Evolutionary conservation across 2,329 filamentous ascomycete genomes (phyloP).

Genomic region (Pseudogymnoascus sp.): DNA sequence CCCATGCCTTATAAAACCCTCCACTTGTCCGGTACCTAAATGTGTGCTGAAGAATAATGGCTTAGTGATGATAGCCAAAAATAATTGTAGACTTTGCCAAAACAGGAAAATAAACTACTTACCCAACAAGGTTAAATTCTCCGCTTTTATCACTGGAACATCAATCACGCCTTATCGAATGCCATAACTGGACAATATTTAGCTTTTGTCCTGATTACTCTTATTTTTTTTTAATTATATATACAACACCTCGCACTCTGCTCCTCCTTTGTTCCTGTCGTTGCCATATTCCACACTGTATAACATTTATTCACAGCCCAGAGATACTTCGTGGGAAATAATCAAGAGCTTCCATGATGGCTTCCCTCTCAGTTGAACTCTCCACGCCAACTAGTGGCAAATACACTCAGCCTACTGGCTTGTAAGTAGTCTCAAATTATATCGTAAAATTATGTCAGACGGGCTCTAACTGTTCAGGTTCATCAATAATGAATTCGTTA

Average conservation of each 20-base stretch:
- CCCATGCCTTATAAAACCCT: background rate
- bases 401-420: slow-evolving; percentile 29
- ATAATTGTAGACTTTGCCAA: background rate
- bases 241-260: background rate
- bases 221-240: background rate
- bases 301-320: background rate
- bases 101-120: background rate
- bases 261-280: background rate
- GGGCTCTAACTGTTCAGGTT: slow-evolving; percentile 31
- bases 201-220: background rate
- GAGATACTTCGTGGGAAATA: background rate
- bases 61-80: background rate
- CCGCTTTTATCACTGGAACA: background rate
- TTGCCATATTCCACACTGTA: background rate
- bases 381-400: slow-evolving; percentile 28
- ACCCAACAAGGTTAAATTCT: background rate
- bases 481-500: slow-evolving; percentile 90
- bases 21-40: background rate
- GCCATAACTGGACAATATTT: background rate
- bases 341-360: slow-evolving; percentile 16
- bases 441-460: background rate
- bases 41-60: background rate
- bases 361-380: slow-evolving; percentile 20
- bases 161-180: background rate
- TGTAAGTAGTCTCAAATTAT: slow-evolving; percentile 33